These are phyloP conservation scores for Canavalia ensiformis DNA, from an alignment of 306 rosid species.

Conservation along the genomic window DNA sequence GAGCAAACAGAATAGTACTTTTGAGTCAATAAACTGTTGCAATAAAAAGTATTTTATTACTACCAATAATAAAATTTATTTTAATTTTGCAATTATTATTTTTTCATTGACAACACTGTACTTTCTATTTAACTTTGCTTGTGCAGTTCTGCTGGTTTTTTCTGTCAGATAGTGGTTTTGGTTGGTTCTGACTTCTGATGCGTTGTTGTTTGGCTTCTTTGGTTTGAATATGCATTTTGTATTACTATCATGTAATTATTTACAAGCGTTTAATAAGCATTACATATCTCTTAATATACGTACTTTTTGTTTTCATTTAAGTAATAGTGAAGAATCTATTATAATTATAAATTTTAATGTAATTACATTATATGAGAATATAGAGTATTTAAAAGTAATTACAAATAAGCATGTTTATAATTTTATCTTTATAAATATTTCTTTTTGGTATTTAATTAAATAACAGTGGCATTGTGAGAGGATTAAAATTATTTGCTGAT, in stretches of 20 bases:
- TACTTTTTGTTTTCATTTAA: too few species aligned
- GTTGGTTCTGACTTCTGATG: conserved; percentile 7
- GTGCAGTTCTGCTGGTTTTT: conserved; percentile 2
- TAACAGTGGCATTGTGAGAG: neutral
- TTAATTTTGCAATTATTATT: neutral
- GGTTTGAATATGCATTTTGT: neutral
- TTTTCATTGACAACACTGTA: conserved; percentile 18
- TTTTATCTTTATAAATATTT: neutral
- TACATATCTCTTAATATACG: neutral
- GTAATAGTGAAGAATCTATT: too few species aligned
- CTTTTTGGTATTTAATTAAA: neutral
- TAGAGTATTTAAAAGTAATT: too few species aligned
- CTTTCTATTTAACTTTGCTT: neutral
- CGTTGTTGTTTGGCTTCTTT: neutral
- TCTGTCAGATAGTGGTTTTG: conserved; percentile 5
- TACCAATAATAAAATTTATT: neutral
- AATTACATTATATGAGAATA: too few species aligned
- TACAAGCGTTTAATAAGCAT: neutral
- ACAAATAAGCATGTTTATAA: too few species aligned
- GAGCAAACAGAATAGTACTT: neutral
- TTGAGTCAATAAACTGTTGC: neutral
- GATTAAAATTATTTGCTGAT: too few species aligned
- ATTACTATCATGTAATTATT: neutral
- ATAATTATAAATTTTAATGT: too few species aligned
- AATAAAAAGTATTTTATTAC: neutral